Conservation (phyloP, 805 yeast genomes). For the Scheffersomyces lignosus region DNA sequence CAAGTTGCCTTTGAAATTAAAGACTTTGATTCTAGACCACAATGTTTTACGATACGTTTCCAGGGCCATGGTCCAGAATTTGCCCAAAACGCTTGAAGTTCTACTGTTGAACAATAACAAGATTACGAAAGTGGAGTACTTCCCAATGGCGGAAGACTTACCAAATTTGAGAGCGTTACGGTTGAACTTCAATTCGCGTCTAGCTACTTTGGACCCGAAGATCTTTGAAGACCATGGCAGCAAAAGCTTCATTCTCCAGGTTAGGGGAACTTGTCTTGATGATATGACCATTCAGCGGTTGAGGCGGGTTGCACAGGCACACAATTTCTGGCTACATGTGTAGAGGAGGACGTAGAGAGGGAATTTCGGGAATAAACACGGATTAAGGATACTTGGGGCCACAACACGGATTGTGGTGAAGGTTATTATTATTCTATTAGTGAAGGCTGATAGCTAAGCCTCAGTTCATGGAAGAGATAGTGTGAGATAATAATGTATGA, state of each 20-base stretch:
- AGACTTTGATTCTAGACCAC: constrained; percentile 21
- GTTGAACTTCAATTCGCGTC: constrained; percentile 7
- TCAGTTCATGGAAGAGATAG: too few species aligned
- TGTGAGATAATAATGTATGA: too few species aligned
- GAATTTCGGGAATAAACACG: too few species aligned
- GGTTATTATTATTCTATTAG: too few species aligned
- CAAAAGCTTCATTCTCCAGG: neutral
- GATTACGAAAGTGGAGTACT: constrained; percentile 11
- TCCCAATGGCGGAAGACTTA: constrained; percentile 6
- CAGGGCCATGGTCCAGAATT: constrained; percentile 14
- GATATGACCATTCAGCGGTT: too few species aligned
- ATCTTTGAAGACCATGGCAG: too few species aligned
- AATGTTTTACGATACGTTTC: constrained; percentile 24
- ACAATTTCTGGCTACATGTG: too few species aligned
- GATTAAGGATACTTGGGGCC: too few species aligned
- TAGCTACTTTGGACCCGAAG: constrained; percentile 9
- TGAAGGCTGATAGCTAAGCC: too few species aligned
- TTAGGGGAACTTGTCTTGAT: neutral
- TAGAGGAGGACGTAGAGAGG: too few species aligned
- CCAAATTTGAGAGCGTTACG: constrained; percentile 11
- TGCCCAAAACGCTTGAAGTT: constrained; percentile 27
- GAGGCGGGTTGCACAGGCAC: too few species aligned
- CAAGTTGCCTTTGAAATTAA: constrained; percentile 26
- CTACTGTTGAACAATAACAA: constrained; percentile 24
- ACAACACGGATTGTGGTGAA: too few species aligned